Evolutionary conservation across 1,284 basidiomycete genomes (phyloP).

Genomic region (Malassezia pachydermatis): DNA sequence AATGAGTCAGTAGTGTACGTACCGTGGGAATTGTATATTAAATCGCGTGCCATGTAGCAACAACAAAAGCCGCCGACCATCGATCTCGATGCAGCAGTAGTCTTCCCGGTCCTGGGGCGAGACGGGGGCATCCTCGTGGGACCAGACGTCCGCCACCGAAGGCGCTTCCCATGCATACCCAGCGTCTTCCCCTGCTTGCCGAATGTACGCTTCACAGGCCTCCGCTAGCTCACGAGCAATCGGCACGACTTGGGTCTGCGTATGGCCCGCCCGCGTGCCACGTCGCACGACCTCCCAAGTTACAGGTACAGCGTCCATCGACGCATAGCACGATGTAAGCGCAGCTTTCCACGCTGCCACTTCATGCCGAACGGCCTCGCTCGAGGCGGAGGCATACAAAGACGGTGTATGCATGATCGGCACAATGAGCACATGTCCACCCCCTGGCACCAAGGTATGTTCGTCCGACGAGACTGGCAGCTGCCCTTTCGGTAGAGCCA

Average conservation of each 20-base stretch:
- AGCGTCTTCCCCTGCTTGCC: constrained; percentile 2
- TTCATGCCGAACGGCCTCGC: constrained; percentile 16
- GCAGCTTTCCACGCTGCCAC: constrained; percentile 18
- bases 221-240: constrained; percentile 10
- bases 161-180: constrained; percentile 18
- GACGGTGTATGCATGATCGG: constrained; percentile 29
- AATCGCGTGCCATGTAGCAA: constrained; percentile 19
- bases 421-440: constrained; percentile 36
- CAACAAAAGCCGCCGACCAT: constrained; percentile 7
- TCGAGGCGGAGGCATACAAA: not conserved
- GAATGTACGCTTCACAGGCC: constrained; percentile 15
- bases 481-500: constrained; percentile 39
- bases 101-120: constrained; percentile 9
- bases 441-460: constrained; percentile 25
- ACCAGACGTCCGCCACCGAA: constrained; percentile 6
- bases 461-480: constrained; percentile 20
- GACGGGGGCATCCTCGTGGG: not conserved
- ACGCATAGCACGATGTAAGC: constrained; percentile 19
- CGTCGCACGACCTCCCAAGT: constrained; percentile 26
- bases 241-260: constrained; percentile 36
- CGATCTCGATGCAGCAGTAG: constrained; percentile 16
- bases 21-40: constrained; percentile 20
- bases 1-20: not conserved
- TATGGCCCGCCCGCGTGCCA: constrained; percentile 29
- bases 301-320: constrained; percentile 15